Evolutionary conservation across 805 yeast genomes (phyloP).

Genomic region (Wickerhamiella azymoides): DNA sequence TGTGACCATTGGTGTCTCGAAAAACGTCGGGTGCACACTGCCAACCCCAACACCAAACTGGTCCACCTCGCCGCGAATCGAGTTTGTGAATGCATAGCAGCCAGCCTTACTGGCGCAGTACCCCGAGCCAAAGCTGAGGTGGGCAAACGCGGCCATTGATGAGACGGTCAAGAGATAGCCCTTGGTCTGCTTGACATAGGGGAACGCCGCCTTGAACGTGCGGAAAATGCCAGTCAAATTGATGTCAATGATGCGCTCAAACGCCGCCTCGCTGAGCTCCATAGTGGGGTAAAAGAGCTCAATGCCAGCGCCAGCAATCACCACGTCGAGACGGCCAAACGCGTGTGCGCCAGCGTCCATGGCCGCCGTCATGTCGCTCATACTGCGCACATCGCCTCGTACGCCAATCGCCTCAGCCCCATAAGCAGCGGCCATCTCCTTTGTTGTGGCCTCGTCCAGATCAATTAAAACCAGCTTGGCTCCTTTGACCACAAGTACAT

Average conservation of each 20-base stretch:
- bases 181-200: conserved; percentile 6
- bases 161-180: conserved; percentile 6
- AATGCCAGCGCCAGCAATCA: conserved; percentile 9
- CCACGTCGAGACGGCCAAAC: conserved; percentile 10
- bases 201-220: conserved; percentile 9
- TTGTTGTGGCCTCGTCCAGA: background rate
- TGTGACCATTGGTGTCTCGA: conserved; percentile 7
- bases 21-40: conserved; percentile 8
- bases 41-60: conserved; percentile 6
- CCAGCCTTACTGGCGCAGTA: conserved; percentile 9
- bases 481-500: background rate
- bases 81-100: conserved; percentile 3
- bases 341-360: conserved; percentile 2
- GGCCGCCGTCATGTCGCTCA: conserved; percentile 3
- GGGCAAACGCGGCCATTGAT: conserved; percentile 10
- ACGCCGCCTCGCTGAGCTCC: conserved; percentile 1
- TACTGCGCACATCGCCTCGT: conserved; percentile 7
- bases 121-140: background rate
- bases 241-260: conserved; percentile 7
- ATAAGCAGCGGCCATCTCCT: background rate
- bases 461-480: conserved; percentile 9
- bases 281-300: conserved; percentile 3
- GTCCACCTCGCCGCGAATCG: conserved; percentile 7
- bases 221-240: conserved; percentile 8
- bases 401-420: conserved; percentile 3